Conservation (phyloP, 2,329 filamentous ascomycete species). For the Tolypocladium pustulatum region DNA sequence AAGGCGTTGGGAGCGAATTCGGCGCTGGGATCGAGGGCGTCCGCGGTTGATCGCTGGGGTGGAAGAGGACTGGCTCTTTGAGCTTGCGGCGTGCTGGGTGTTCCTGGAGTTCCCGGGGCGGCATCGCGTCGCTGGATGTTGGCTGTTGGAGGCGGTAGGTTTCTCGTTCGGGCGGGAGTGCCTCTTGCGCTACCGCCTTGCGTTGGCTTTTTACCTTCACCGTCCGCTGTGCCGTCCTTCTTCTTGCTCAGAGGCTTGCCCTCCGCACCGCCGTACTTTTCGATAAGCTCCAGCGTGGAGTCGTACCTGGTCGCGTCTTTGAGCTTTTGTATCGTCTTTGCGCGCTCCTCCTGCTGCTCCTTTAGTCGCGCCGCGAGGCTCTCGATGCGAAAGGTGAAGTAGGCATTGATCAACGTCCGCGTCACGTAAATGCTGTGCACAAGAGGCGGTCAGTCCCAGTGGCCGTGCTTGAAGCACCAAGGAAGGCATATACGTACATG, state of each 20-base stretch:
- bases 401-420: constrained; percentile 53
- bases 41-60: constrained; percentile 13
- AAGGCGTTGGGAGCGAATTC: constrained; percentile 67
- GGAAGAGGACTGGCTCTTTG: constrained; percentile 10
- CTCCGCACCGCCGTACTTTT: constrained; percentile 78
- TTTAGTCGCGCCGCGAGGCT: constrained; percentile 60
- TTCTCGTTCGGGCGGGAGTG: constrained; percentile 29
- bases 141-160: constrained; percentile 51
- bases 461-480: neutral
- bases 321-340: constrained; percentile 82
- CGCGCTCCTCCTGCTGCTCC: constrained; percentile 65
- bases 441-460: constrained; percentile 6
- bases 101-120: constrained; percentile 6
- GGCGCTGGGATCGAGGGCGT: constrained; percentile 32
- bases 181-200: constrained; percentile 2
- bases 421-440: constrained; percentile 63
- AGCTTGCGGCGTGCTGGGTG: neutral
- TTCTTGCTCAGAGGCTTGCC: constrained; percentile 23
- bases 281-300: constrained; percentile 81
- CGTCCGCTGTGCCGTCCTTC: constrained; percentile 2
- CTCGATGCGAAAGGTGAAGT: constrained; percentile 75
- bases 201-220: constrained; percentile 7
- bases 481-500: constrained; percentile 40
- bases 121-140: constrained; percentile 41
- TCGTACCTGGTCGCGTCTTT: constrained; percentile 95